These are phyloP conservation scores for Globisporangium apiculatum DNA, from an alignment of 352 stramenopile species.

Conservation along the genomic window DNA sequence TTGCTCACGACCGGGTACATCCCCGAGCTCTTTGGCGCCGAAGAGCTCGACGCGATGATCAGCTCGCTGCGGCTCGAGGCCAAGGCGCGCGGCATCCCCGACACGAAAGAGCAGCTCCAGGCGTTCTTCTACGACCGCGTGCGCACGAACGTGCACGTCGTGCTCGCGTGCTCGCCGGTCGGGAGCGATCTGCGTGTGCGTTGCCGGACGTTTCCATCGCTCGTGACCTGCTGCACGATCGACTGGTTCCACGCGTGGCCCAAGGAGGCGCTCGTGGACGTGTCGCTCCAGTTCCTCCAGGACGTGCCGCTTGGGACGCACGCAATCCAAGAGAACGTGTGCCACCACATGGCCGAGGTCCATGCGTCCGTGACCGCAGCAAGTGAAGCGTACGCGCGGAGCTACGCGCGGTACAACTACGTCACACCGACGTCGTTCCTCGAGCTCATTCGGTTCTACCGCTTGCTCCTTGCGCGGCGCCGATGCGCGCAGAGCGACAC, in stretches of 20 bases:
- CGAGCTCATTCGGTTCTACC: conserved; percentile 91
- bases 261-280: conserved; percentile 80
- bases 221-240: conserved; percentile 72
- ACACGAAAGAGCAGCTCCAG: conserved; percentile 88
- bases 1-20: conserved; percentile 73
- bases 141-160: conserved; percentile 77
- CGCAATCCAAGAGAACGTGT: conserved; percentile 88
- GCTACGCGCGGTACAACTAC: conserved; percentile 85
- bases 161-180: conserved; percentile 85
- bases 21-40: conserved; percentile 74
- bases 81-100: conserved; percentile 78
- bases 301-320: conserved; percentile 55
- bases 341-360: conserved; percentile 91
- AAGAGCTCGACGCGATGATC: conserved; percentile 88
- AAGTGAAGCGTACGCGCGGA: conserved; percentile 68
- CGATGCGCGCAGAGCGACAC: conserved; percentile 44
- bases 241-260: conserved; percentile 92
- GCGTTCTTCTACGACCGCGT: conserved; percentile 89
- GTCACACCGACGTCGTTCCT: conserved; percentile 91
- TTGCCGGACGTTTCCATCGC: conserved; percentile 69
- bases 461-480: conserved; percentile 57
- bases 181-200: conserved; percentile 63
- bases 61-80: conserved; percentile 68
- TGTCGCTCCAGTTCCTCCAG: conserved; percentile 82
- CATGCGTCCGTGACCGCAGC: conserved; percentile 81